Conservation (phyloP, 148 eudicot species). For the Amaranthus palmeri region DNA sequence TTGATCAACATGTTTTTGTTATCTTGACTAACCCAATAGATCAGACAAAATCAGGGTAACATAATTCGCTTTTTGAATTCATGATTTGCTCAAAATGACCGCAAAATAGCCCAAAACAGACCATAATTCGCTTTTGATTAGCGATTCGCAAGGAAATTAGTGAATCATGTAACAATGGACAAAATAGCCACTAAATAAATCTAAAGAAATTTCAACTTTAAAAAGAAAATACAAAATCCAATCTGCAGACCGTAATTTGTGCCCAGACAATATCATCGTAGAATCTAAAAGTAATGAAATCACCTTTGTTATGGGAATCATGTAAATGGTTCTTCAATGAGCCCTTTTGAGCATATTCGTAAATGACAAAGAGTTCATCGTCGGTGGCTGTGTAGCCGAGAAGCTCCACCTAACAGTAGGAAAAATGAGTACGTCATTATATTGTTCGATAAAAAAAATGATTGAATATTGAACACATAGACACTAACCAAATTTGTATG, state of each 20-base stretch:
- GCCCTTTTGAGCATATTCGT: conserved; percentile 93
- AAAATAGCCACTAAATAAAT: not conserved
- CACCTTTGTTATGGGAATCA: conserved; percentile 87
- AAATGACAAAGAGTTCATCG: conserved; percentile 83
- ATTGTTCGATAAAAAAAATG: not conserved
- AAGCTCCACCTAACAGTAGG: conserved; percentile 74
- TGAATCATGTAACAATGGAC: no score
- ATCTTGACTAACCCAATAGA: not conserved
- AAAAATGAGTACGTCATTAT: conserved; percentile 21
- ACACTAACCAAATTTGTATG: conserved; percentile 83
- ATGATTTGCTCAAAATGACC: no score
- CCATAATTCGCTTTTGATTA: no score
- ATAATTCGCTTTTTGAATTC: no score
- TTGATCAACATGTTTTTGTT: not conserved
- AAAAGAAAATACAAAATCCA: not conserved
- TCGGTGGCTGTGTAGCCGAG: conserved; percentile 83
- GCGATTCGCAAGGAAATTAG: no score
- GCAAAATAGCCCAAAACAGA: no score
- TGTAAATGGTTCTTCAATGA: conserved; percentile 81
- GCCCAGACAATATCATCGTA: not conserved
- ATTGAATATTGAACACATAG: not conserved
- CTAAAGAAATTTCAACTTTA: not conserved
- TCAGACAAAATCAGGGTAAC: no score
- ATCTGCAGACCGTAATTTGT: not conserved
- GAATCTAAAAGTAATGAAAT: not conserved